Conservation (phyloP, 2,329 filamentous ascomycete genomes). For the Colletotrichum camelliae region DNA sequence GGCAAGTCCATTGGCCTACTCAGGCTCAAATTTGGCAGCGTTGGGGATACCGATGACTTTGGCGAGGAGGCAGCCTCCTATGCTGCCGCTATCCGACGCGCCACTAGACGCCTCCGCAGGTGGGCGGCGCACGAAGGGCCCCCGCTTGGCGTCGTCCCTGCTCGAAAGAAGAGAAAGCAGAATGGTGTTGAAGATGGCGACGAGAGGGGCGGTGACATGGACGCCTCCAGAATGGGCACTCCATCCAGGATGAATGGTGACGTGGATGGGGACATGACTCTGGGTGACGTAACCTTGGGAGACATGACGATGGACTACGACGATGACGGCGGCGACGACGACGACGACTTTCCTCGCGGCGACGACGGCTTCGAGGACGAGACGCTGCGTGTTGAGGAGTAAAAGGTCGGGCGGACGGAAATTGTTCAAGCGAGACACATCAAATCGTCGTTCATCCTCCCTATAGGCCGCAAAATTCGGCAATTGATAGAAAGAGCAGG, state of each 20-base stretch:
- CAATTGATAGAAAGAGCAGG: background rate
- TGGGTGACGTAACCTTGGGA: conserved; percentile 39
- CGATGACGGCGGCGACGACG: conserved; percentile 37
- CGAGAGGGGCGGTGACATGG: conserved; percentile 28
- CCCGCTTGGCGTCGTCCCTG: conserved; percentile 51
- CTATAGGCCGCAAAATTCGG: background rate
- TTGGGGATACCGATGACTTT: conserved; percentile 75
- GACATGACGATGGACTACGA: conserved; percentile 57
- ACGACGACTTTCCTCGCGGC: conserved; percentile 31
- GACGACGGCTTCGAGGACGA: conserved; percentile 45
- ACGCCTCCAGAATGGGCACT: conserved; percentile 22
- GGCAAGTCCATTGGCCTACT: conserved; percentile 44
- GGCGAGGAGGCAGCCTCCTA: conserved; percentile 76
- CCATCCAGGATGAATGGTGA: conserved; percentile 34
- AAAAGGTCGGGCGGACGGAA: background rate
- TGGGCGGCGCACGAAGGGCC: conserved; percentile 64
- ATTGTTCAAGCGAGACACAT: background rate
- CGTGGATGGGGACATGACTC: conserved; percentile 44
- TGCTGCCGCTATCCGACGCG: conserved; percentile 68
- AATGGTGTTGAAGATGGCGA: conserved; percentile 19
- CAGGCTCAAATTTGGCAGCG: conserved; percentile 64
- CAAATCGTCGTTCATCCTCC: background rate
- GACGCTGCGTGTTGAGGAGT: background rate
- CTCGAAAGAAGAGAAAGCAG: conserved; percentile 46
- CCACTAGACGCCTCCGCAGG: conserved; percentile 68